Percentiles rank a stretch among this genome's conserved stretches.
Evolutionary conservation across 192 early-diverging fungal species (phyloP).

Genomic region (Dispira parvispora): DNA sequence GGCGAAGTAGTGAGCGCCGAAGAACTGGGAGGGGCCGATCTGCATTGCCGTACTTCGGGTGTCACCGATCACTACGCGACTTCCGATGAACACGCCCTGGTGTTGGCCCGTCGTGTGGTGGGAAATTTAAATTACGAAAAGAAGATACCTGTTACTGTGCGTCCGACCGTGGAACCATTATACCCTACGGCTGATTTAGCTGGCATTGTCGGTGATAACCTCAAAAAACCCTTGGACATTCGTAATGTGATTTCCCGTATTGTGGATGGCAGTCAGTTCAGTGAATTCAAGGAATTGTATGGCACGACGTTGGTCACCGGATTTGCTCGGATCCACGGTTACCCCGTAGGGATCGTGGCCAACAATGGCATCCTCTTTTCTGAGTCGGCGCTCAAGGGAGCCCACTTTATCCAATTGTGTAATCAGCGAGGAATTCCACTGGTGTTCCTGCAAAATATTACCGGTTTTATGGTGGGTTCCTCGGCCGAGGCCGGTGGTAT

Average conservation of each 20-base stretch:
- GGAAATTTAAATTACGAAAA: constrained; percentile 73
- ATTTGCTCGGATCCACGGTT: constrained; percentile 80
- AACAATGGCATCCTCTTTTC: constrained; percentile 95
- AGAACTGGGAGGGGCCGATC: constrained; percentile 86
- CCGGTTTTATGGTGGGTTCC: constrained; percentile 92
- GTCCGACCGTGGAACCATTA: constrained; percentile 48
- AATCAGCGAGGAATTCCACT: constrained; percentile 74
- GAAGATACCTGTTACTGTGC: constrained; percentile 13
- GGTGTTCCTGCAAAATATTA: constrained; percentile 92
- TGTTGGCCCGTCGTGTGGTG: constrained; percentile 65
- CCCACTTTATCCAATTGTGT: constrained; percentile 90
- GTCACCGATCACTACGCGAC: constrained; percentile 88
- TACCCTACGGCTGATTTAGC: constrained; percentile 70
- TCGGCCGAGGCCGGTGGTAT: constrained; percentile 90
- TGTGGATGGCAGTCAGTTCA: constrained; percentile 79
- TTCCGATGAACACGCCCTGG: constrained; percentile 76
- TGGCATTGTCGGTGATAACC: constrained; percentile 88
- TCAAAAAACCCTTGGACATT: constrained; percentile 74
- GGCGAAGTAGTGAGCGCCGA: constrained; percentile 87
- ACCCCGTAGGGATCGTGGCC: constrained; percentile 83
- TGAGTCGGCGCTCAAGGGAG: constrained; percentile 85
- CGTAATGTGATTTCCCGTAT: constrained; percentile 86
- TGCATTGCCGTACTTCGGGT: constrained; percentile 86
- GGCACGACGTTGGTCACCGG: constrained; percentile 79
- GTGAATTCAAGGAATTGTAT: constrained; percentile 89